Evolutionary conservation across 2,329 filamentous ascomycete genomes (phyloP).

Genomic region (Penicillium sp.): DNA sequence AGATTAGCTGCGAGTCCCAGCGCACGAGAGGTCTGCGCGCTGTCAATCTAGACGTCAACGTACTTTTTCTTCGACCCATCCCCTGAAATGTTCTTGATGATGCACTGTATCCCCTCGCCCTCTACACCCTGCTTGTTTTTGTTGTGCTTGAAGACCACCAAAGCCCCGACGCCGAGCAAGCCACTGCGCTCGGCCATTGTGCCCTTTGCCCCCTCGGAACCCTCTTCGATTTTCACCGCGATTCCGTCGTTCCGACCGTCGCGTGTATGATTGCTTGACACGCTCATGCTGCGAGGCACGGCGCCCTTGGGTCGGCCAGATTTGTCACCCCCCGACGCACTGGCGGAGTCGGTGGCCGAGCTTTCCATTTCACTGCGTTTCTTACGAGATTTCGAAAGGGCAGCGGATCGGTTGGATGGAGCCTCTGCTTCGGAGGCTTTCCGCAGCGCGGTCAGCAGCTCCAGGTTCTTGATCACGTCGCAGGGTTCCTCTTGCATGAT

Average conservation of each 20-base stretch:
- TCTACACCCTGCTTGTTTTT: constrained; percentile 48
- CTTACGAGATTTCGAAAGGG: constrained; percentile 42
- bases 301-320: constrained; percentile 40
- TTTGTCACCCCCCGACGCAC: constrained; percentile 40
- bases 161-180: constrained; percentile 41
- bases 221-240: constrained; percentile 41
- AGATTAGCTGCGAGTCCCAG: constrained; percentile 5
- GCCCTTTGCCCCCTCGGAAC: constrained; percentile 38
- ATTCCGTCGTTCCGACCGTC: constrained; percentile 34
- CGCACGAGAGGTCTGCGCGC: too few species aligned
- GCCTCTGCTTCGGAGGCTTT: constrained; percentile 44
- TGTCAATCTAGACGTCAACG: not conserved
- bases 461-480: constrained; percentile 47
- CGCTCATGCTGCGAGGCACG: constrained; percentile 37
- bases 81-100: constrained; percentile 67
- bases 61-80: constrained; percentile 64
- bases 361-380: constrained; percentile 42
- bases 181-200: constrained; percentile 41
- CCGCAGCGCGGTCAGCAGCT: constrained; percentile 45
- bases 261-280: constrained; percentile 37
- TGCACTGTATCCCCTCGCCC: constrained; percentile 62
- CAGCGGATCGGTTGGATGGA: constrained; percentile 32
- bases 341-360: constrained; percentile 41
- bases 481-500: constrained; percentile 46
- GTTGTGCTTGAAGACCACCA: constrained; percentile 48